Evolutionary conservation across 140 eudicot species (phyloP), one percentile per base, ranked within the genome.

Genomic region (Senecio squalidus): DNA sequence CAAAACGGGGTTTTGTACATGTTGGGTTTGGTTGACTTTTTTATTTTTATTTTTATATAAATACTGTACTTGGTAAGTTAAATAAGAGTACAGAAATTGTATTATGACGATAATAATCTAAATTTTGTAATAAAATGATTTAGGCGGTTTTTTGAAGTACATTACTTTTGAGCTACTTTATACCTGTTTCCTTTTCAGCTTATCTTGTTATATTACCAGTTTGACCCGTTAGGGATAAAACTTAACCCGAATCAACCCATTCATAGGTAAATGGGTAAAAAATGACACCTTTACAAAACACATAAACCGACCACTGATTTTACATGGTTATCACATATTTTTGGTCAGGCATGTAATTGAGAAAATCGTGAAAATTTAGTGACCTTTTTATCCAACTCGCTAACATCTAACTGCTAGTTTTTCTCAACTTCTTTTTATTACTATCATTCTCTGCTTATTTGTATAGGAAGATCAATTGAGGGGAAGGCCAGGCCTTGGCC

Each of bases 401-500:
- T n/a, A n/a, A n/a, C n/a, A n/a, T n/a, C n/a, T n/a, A n/a, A n/a
- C n/a, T n/a, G n/a, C n/a, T n/a, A n/a, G n/a, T n/a, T n/a, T n/a
- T n/a, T n/a, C n/a, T n/a, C n/a, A n/a, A n/a, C n/a, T n/a, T n/a
- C n/a, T n/a, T n/a, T 11, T 5, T 31, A 34, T 21, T 34, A 27
- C 20, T 18, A 20, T 24, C 23, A 36, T 51, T 3, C 52, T 26
- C 2, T 52, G 50, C 6, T 56, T 30, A 52, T 51, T 30, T 44
- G 13, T 57, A 14, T 68, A 84, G 94, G 94, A 84, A 71, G 94
- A 84, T 43, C 73, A 70, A 41, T 55, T 84, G 33, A 78, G 84
- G 70, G 78, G 84, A 64, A 74, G 67, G 58, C 82, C 77, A 30
- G 82, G 84, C 52, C 60, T 76, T 60, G 80, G 70, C 51, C 94